Evolutionary conservation across 331 rosid species (phyloP), one percentile per base, ranked within the genome.

Genomic region (Pyrus hybrid): DNA sequence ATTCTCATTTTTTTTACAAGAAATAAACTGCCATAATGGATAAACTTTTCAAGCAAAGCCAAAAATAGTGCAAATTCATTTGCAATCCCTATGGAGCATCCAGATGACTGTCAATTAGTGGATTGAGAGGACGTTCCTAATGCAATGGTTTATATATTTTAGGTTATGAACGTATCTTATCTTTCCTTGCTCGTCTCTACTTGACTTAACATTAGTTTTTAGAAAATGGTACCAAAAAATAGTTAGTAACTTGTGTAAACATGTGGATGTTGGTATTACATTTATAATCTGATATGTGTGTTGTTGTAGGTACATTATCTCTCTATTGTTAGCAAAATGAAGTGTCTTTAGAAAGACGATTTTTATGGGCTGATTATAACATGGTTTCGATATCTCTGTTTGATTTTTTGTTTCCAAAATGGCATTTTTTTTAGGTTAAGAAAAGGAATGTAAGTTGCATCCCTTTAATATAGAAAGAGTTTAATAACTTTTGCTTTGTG

Each of bases 401-500:
- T 54, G 25, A 11, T 80, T 13, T 63, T 23, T 47, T 64, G 47
- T 64, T 17, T 49, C 11, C 28, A 6, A 18, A n/a, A 29, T 8
- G 30, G 30, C 43, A 65, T 63, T 43, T 37, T 43, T 37, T 37
- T 56, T 68, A 22, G 47, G 51, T 61, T 65, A 58, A 28, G 66
- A 23, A 30, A 29, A 56, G 11, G 22, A 21, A 7, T 30, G 26
- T 35, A 26, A 17, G 5, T 33, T 23, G 70, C 60, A 65, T 78
- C 56, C 26, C 58, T 54, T 57, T 56, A 26, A 57, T 37, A 8
- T 43, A 43, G 51, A 54, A 65, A 56, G 72, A 16, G 70, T 67
- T 53, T 71, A 79, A 22, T 20, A 54, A 18, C 54, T 70, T 69
- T 72, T 28, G 9, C 51, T 63, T 54, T 75, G 63, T 71, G 61